Evolutionary conservation across 148 eudicot species (phyloP), one percentile per base, ranked within the genome.

Genomic region (Persicaria tinctoria): DNA sequence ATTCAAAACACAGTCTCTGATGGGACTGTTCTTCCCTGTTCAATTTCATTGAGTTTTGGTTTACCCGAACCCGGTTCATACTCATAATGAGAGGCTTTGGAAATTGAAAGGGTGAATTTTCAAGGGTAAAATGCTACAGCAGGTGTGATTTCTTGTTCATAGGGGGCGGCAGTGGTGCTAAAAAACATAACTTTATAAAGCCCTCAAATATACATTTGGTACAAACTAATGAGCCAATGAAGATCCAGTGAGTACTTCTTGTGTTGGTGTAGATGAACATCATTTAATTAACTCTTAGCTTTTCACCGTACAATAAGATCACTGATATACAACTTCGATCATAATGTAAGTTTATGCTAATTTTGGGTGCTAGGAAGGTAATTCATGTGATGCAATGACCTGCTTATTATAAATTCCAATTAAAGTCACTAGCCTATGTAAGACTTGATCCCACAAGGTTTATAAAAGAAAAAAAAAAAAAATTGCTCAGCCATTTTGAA

Each of bases 21-120:
- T 66, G 70, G 70, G 70, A 66, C 70, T 66, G 70, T 41, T 66
- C 70, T 66, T 38, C 70, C 47, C 44, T 47, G 47, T 38, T 46
- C 68, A 62, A 32, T 32, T 38, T 41, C 17, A 12, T 16, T 64
- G n/a, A 8, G 62, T 8, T 17, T n/a, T 14, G 45, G 44, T 62
- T 41, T 0, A 18, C 47, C 70, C 70, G 46, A 44, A 66, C 70
- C 70, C 47, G 70, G 7, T 23, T 62, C 68, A 14, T 32, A 32
- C 41, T 32, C 2, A 2, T 32, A 32, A 32, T 32, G 41, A 32
- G 41, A 32, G 41, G 41, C 41, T 32, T 32, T 32, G 41, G 41
- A 32, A 32, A 32, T 32, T 32, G 41, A 32, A 32, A 32, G 41
- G 47, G 47, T 41, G 8, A 66, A 41, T 66, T 44, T 66, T 41